Evolutionary conservation across 768 basidiomycete species (phyloP).

Genomic region (Naganishia randhawae): DNA sequence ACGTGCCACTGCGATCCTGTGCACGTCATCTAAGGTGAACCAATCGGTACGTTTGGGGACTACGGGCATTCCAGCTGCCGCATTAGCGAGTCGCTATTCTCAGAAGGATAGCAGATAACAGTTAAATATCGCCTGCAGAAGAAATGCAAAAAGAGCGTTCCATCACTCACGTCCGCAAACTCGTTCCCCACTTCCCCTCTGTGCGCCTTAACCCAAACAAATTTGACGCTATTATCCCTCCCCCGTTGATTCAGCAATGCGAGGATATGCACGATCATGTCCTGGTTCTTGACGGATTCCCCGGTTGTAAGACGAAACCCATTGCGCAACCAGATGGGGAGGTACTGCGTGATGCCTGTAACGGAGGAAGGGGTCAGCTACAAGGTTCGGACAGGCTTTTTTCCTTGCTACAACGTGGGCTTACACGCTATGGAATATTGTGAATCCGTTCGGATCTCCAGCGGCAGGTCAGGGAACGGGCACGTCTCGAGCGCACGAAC

Average conservation of each 20-base stretch:
- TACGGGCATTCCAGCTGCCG: slow-evolving; percentile 37
- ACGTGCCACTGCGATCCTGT: background rate
- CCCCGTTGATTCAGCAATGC: slow-evolving; percentile 61
- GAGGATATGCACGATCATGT: slow-evolving; percentile 68
- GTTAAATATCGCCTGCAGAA: background rate
- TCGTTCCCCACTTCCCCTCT: slow-evolving; percentile 77
- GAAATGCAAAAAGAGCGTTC: too few species aligned
- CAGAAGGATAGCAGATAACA: background rate
- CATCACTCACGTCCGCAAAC: slow-evolving; percentile 62
- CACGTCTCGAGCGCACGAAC: slow-evolving; percentile 74
- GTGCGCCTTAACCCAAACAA: slow-evolving; percentile 77
- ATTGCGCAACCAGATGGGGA: slow-evolving; percentile 61
- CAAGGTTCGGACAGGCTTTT: background rate
- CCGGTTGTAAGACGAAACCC: slow-evolving; percentile 30
- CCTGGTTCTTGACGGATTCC: slow-evolving; percentile 65
- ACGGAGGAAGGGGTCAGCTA: slow-evolving; percentile 19
- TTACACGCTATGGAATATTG: slow-evolving; percentile 75
- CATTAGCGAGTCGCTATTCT: slow-evolving; percentile 39
- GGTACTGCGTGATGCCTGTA: slow-evolving; percentile 66
- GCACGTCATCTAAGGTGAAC: slow-evolving; percentile 38
- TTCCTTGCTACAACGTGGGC: slow-evolving; percentile 7
- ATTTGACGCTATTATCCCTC: slow-evolving; percentile 53
- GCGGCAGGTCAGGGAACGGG: slow-evolving; percentile 55
- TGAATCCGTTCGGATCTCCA: slow-evolving; percentile 81
- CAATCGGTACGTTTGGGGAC: slow-evolving; percentile 36